Conservation (phyloP, 345 rosid species). For the Syzygium oleosum region DNA sequence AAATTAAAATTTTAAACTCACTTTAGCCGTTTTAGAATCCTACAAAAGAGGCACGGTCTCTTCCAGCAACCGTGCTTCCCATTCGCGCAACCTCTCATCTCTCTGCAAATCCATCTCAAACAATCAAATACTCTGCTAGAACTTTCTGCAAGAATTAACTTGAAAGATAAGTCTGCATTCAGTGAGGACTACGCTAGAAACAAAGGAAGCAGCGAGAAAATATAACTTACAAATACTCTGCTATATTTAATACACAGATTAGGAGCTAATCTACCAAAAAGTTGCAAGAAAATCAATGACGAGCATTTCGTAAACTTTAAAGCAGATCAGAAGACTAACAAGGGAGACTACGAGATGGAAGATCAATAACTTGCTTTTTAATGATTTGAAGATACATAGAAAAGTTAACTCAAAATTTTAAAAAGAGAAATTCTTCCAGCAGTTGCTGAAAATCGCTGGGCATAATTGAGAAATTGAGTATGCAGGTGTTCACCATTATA, state of each 20-base stretch:
- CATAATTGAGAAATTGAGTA: background rate
- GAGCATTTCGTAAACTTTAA: background rate
- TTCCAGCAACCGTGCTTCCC: too few relatives aligned
- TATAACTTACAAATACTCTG: background rate
- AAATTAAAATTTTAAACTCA: too few relatives aligned
- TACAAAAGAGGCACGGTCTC: too few relatives aligned
- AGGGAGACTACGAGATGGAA: background rate
- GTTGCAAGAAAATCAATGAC: background rate
- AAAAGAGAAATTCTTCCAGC: background rate
- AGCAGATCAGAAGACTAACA: background rate
- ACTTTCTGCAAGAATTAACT: constrained; percentile 40
- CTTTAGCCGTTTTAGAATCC: too few relatives aligned
- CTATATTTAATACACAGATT: background rate
- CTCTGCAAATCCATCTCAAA: too few relatives aligned
- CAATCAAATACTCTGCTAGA: constrained; percentile 33
- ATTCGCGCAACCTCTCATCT: too few relatives aligned
- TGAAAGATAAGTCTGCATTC: background rate
- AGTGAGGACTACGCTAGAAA: background rate
- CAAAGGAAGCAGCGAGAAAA: background rate
- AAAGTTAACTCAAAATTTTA: background rate
- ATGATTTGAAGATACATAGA: background rate
- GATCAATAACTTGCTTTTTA: background rate
- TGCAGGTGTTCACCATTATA: background rate
- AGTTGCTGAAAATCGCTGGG: background rate
- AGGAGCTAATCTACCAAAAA: background rate